Base-by-base conservation (phyloP, 495 filamentous ascomycete genomes). In the Geoglossum glabrum region DNA sequence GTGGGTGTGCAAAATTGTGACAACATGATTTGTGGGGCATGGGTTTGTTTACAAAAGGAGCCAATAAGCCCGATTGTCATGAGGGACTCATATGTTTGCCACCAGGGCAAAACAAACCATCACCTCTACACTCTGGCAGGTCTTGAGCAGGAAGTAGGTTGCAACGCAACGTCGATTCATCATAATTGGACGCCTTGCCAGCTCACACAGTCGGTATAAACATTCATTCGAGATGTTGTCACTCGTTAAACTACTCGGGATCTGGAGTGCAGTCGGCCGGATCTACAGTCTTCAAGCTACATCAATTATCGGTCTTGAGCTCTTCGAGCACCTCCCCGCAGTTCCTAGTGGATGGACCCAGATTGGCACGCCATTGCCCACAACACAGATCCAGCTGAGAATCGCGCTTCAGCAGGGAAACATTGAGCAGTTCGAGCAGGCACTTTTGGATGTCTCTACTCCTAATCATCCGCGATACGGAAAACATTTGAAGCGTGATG, bases 401-500 rank as follows among this genome's bases (percentile, higher is more conserved):
- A 69, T 70, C 55, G 68, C 67, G 26, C 59, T 70, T 13, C 60
- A 60, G 9, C 61, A 62, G 64, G 63, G 62, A 50, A 59, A 59
- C 27, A 13, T 45, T 11, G 30, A n/a, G 15, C 54, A 31, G 17
- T 57, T 58, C 38, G 59, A 60, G 54, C 30, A 60, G 33, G 25
- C 19, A 6, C 10, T 57, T 10, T 19, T 60, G 11, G 59, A 56
- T 19, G 47, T 60, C 34, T 38, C 59, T 1, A 50, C 51, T 23
- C 59, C 59, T 25, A 21, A 21, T 28, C 36, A 40, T 15, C 54
- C 57, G 17, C 46, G 31, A 23, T 60, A 58, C 34, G 59, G 59
- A 9, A 30, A 60, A 15, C 55, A 60, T 36, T 73, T 87, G 72
- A 76, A 72, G 55, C 71, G 74, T n/a, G 72, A 79, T 21, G 65